A percentile compares a stretch with the other conserved stretches of the same genome.
phyloP scores from a whole-genome alignment of 257 asterid species.

The Cinchona pubescens region DNA sequence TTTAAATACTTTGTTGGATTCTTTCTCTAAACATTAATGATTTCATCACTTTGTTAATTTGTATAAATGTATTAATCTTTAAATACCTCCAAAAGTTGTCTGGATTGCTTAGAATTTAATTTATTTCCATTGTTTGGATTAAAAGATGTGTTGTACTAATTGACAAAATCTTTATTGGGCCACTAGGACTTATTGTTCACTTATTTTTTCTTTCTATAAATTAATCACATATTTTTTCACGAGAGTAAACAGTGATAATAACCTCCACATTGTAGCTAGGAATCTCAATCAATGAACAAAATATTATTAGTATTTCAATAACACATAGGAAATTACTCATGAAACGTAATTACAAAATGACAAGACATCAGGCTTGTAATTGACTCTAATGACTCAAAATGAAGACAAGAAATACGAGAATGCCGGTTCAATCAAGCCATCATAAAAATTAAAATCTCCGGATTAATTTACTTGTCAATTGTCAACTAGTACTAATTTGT shows the following conservation, averaged over 20 bases:
- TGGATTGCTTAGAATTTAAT: too few species aligned
- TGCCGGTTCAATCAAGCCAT: conserved; percentile 10
- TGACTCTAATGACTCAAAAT: background rate
- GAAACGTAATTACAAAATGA: background rate
- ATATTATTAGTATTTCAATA: background rate
- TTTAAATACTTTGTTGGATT: too few species aligned
- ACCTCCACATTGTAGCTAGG: background rate
- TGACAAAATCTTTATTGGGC: background rate
- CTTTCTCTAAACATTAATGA: too few species aligned
- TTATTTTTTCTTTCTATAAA: too few species aligned
- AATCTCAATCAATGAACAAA: background rate
- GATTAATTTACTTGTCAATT: background rate
- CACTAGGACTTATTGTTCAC: too few species aligned
- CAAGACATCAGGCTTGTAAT: background rate
- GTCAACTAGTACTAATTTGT: conserved; percentile 10
- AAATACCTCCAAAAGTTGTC: background rate
- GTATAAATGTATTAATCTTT: too few species aligned
- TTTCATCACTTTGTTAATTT: too few species aligned
- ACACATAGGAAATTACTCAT: background rate
- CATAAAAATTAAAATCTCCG: background rate
- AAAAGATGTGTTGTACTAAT: too few species aligned
- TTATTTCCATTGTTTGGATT: background rate
- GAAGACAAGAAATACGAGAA: background rate
- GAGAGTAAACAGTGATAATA: background rate
- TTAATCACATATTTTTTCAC: background rate